A percentile compares a stretch with the other conserved stretches of the same genome.
Conservation (phyloP, 768 basidiomycete species). For the Lentinula sp. region DNA sequence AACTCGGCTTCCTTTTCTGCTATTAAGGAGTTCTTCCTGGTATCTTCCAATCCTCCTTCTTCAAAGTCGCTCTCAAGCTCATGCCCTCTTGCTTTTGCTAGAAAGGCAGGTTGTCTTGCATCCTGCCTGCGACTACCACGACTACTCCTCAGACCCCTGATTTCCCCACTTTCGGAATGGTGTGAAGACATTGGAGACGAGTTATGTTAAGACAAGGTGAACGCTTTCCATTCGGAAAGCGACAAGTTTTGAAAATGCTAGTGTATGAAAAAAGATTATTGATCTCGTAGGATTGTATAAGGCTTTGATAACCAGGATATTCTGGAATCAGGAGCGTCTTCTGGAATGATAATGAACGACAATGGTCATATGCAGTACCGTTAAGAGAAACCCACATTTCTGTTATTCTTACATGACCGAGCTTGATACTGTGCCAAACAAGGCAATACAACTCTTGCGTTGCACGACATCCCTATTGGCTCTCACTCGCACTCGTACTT, state of each 20-base stretch:
- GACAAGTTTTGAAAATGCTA: neutral
- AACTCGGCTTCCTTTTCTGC: conserved; percentile 54
- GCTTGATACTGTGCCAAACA: conserved; percentile 10
- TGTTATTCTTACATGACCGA: conserved; percentile 34
- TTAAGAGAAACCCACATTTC: conserved; percentile 29
- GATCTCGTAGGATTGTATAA: conserved; percentile 65
- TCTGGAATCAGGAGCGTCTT: neutral
- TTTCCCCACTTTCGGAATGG: neutral
- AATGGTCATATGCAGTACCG: neutral
- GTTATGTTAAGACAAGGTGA: neutral
- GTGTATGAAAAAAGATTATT: conserved; percentile 11
- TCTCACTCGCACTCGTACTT: no score
- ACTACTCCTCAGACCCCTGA: neutral
- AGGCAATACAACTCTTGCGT: neutral
- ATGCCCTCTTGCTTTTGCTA: neutral
- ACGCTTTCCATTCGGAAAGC: neutral
- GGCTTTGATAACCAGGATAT: conserved; percentile 30
- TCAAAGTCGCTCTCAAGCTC: neutral
- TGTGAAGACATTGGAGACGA: neutral
- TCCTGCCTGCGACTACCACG: neutral
- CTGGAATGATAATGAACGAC: neutral
- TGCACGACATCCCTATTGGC: no score
- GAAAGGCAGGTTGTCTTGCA: neutral
- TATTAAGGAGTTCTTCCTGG: conserved; percentile 42
- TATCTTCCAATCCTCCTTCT: conserved; percentile 10